Evolutionary conservation across 495 filamentous ascomycete genomes (phyloP), one percentile per base, ranked within the genome.

Genomic region (Penicillium nucicola): DNA sequence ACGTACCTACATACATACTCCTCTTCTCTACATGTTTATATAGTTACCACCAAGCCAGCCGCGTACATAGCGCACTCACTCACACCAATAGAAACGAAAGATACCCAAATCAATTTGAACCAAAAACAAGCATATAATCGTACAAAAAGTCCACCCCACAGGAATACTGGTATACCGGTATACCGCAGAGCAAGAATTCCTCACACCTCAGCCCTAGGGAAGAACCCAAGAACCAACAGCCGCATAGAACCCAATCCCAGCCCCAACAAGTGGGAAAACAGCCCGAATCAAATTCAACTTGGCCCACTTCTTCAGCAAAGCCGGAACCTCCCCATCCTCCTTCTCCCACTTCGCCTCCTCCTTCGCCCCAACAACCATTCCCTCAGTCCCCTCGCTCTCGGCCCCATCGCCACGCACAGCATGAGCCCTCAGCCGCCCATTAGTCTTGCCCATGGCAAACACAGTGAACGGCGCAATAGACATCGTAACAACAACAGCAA

Each of bases 391-490:
- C 6, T 62, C 56, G 0, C 49, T 53, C 6, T 13, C 3, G 12
- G 55, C 46, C 15, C 43, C 48, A 56, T 64, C 60, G 25, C 62
- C 61, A 2, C 63, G 52, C 18, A 38, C 51, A 12, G 64, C 59
- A 49, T 62, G 60, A 13, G 36, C 58, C 40, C 45, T 43, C n/a
- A 74, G 46, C 11, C 25, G 23, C 0, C n/a, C 13, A 45, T 72
- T 71, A 7, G 54, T 62, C 0, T 31, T 33, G 33, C 38, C 52
- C 58, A 74, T 66, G 25, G 56, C 48, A 5, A 53, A 40, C 1
- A 67, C n/a, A 7, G 67, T 72, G 45, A 52, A 75, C 13, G 68
- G 67, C 1, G 64, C 41, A 32, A 69, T 67, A 12, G 57, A 53
- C 52, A 69, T 37, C 12, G 67, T 71, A 9, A 53, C 38, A 19